Percentiles rank a stretch among this genome's conserved stretches.
phyloP scores from a whole-genome alignment of 2,329 filamentous ascomycete species.

The Aspergillus viridinutans region DNA sequence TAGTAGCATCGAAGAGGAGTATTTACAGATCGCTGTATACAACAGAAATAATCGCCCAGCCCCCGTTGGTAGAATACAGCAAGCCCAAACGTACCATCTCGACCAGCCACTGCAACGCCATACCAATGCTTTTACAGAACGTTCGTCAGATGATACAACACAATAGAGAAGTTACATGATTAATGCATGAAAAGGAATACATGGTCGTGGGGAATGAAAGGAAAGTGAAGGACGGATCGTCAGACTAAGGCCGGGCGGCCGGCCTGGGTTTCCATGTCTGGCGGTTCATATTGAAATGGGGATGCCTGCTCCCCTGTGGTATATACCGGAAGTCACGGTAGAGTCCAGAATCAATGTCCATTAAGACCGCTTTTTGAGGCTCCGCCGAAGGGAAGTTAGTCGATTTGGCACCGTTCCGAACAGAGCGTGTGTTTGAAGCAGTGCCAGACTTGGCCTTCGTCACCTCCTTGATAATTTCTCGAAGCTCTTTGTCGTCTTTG shows the following conservation, averaged over 20 bases:
- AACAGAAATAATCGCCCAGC: neutral
- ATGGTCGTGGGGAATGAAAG: constrained; percentile 5
- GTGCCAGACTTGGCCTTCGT: constrained; percentile 36
- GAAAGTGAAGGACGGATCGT: neutral
- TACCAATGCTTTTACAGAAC: constrained; percentile 26
- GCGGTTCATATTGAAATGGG: constrained; percentile 28
- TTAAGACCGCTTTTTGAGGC: constrained; percentile 43
- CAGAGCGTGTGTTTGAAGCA: constrained; percentile 14
- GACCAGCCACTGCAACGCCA: constrained; percentile 21
- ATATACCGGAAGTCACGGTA: constrained; percentile 28
- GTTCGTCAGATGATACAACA: constrained; percentile 21
- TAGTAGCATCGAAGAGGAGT: neutral
- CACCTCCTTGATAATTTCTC: constrained; percentile 63
- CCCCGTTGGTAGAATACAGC: neutral
- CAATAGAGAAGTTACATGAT: constrained; percentile 8
- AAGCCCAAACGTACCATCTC: neutral
- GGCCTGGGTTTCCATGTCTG: constrained; percentile 31
- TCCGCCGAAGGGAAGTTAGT: constrained; percentile 29
- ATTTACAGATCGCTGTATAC: neutral
- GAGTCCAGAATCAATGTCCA: constrained; percentile 39
- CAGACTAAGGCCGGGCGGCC: constrained; percentile 24
- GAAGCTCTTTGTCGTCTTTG: constrained; percentile 67
- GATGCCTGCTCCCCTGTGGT: constrained; percentile 28
- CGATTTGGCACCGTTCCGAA: constrained; percentile 27
- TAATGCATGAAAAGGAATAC: constrained; percentile 11